Conservation (phyloP, 257 asterid genomes). For the Echium plantagineum region DNA sequence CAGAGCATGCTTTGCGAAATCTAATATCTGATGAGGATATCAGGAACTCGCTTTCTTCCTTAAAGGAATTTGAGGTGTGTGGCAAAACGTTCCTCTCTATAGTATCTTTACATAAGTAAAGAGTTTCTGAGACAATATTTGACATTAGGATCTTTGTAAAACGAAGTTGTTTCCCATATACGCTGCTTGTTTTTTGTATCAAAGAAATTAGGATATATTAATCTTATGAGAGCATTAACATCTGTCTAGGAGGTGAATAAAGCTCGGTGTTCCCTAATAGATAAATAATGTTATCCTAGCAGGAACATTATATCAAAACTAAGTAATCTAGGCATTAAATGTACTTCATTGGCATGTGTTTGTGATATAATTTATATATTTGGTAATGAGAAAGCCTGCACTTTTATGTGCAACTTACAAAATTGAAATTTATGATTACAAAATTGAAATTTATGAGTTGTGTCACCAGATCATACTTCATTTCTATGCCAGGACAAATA, state of each 20-base stretch:
- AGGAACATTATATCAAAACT: neutral
- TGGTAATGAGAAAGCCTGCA: neutral
- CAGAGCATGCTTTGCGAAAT: conserved; percentile 79
- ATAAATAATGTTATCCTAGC: neutral
- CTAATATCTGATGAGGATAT: conserved; percentile 66
- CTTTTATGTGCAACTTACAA: too few species aligned
- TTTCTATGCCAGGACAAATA: conserved; percentile 58
- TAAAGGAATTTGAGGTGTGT: conserved; percentile 80
- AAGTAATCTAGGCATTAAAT: neutral
- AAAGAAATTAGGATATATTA: neutral
- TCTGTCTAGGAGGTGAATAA: neutral
- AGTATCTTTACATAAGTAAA: neutral
- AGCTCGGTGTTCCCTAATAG: neutral
- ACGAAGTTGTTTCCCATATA: neutral
- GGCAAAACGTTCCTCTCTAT: conserved; percentile 6
- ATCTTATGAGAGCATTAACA: too few species aligned
- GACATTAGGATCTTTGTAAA: neutral
- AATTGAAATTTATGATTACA: too few species aligned
- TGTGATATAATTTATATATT: too few species aligned
- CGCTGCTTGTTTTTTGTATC: neutral
- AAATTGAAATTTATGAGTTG: too few species aligned
- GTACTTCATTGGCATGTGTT: neutral
- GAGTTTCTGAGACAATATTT: neutral
- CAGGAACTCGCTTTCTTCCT: conserved; percentile 65
- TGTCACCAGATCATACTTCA: neutral